Evolutionary conservation across 495 filamentous ascomycete genomes (phyloP).

Genomic region (Penicillium roqueforti): DNA sequence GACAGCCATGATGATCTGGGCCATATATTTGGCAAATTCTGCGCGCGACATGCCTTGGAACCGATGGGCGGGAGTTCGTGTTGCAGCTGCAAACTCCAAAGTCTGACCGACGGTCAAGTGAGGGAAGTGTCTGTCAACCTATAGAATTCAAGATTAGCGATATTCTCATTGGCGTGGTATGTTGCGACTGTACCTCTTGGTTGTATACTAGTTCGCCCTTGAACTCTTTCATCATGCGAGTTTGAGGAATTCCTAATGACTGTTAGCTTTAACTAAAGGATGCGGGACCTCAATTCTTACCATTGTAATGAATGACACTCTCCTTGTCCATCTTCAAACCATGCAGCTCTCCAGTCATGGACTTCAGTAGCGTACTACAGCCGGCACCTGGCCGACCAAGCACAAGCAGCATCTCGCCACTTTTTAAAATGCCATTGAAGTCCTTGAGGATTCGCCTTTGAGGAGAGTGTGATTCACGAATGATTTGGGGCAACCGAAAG

Average conservation of each 20-base stretch:
- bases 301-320: conserved; percentile 46
- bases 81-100: conserved; percentile 53
- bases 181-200: conserved; percentile 35
- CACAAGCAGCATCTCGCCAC: conserved; percentile 35
- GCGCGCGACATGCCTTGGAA: conserved; percentile 40
- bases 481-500: conserved; percentile 28
- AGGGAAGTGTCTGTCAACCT: conserved; percentile 58
- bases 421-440: conserved; percentile 35
- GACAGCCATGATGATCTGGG: conserved; percentile 56
- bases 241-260: conserved; percentile 19
- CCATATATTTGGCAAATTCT: conserved; percentile 40
- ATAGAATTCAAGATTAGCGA: not conserved
- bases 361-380: conserved; percentile 40
- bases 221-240: conserved; percentile 37
- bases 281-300: conserved; percentile 8
- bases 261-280: not conserved
- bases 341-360: conserved; percentile 33
- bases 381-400: conserved; percentile 39
- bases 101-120: conserved; percentile 62
- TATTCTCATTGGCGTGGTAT: not conserved
- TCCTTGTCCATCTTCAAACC: conserved; percentile 34
- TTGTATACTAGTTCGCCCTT: conserved; percentile 60
- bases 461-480: conserved; percentile 15
- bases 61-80: conserved; percentile 40
- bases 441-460: conserved; percentile 34